Percentiles rank a stretch among this genome's conserved stretches.
phyloP scores from a whole-genome alignment of 1,284 basidiomycete genomes.

The Pisolithus thermaeus region DNA sequence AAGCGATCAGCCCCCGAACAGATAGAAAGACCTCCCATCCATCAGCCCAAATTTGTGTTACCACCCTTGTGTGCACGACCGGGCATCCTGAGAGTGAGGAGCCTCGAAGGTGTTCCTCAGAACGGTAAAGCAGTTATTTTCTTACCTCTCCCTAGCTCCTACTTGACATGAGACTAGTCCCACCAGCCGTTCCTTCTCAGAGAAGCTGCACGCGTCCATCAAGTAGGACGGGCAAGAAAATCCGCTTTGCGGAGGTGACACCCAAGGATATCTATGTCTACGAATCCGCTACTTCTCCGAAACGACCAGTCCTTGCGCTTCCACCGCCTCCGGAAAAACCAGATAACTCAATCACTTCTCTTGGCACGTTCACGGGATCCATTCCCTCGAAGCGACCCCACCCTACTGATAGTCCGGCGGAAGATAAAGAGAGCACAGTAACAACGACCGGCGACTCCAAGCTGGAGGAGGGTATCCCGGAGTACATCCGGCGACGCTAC shows the following conservation, averaged over 20 bases:
- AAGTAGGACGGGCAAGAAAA: conserved; percentile 35
- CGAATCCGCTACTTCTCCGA: conserved; percentile 70
- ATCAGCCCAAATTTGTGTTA: conserved; percentile 11
- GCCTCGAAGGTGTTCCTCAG: conserved; percentile 23
- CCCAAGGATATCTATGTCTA: conserved; percentile 64
- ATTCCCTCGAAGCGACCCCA: conserved; percentile 9
- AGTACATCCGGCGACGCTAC: conserved; percentile 77
- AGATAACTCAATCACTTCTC: conserved; percentile 42
- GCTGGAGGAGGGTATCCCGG: conserved; percentile 69
- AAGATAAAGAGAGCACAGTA: conserved; percentile 1
- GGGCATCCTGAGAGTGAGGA: conserved; percentile 25
- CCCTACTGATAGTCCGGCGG: conserved; percentile 1
- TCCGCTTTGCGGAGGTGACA: conserved; percentile 54
- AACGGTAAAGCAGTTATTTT: conserved; percentile 10
- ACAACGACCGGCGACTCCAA: conserved; percentile 18
- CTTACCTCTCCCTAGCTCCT: background rate
- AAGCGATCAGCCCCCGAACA: background rate
- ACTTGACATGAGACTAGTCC: conserved; percentile 12
- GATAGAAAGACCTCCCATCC: conserved; percentile 1
- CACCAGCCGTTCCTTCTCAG: conserved; percentile 15
- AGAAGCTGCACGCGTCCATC: conserved; percentile 35
- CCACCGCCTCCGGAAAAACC: conserved; percentile 46
- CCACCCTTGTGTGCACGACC: conserved; percentile 17
- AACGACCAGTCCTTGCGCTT: no score
- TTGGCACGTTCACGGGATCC: conserved; percentile 42